Conservation (phyloP, 768 basidiomycete genomes). For the Brasilioporus rufonigricans region DNA sequence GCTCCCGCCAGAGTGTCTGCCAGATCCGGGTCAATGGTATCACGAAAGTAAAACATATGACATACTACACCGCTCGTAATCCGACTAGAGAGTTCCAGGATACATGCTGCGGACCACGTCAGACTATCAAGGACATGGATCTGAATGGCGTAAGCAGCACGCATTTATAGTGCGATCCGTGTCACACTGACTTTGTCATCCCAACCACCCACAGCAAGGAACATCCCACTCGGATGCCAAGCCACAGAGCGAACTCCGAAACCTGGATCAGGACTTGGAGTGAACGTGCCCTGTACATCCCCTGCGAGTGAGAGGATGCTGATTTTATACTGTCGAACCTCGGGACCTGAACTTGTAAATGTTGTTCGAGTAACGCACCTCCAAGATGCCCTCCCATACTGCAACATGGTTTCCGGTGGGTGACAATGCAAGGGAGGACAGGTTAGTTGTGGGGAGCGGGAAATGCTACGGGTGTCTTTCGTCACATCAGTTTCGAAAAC, state of each 20-base stretch:
- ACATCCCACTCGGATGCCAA: constrained; percentile 88
- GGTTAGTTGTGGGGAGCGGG: constrained; percentile 67
- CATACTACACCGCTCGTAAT: constrained; percentile 58
- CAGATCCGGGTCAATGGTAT: constrained; percentile 1
- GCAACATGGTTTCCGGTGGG: constrained; percentile 75
- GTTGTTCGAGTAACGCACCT: constrained; percentile 46
- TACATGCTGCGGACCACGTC: constrained; percentile 68
- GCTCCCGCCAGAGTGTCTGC: constrained; percentile 86
- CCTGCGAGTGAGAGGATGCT: constrained; percentile 68
- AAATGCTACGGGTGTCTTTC: constrained; percentile 61
- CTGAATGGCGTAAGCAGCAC: constrained; percentile 36
- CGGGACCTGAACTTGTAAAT: neutral
- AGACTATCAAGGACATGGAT: constrained; percentile 72
- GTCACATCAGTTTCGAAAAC: constrained; percentile 19
- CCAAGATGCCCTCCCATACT: constrained; percentile 82
- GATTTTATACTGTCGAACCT: constrained; percentile 63
- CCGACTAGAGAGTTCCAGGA: constrained; percentile 59
- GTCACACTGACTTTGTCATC: constrained; percentile 69
- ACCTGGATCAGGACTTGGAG: constrained; percentile 73
- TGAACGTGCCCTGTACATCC: constrained; percentile 60
- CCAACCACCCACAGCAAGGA: constrained; percentile 81
- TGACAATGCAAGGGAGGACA: constrained; percentile 71
- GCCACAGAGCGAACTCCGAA: constrained; percentile 75
- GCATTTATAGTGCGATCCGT: neutral
- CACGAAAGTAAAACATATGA: constrained; percentile 3